phyloP scores from a whole-genome alignment of 306 rosid genomes.

The Casuarina equisetifolia region DNA sequence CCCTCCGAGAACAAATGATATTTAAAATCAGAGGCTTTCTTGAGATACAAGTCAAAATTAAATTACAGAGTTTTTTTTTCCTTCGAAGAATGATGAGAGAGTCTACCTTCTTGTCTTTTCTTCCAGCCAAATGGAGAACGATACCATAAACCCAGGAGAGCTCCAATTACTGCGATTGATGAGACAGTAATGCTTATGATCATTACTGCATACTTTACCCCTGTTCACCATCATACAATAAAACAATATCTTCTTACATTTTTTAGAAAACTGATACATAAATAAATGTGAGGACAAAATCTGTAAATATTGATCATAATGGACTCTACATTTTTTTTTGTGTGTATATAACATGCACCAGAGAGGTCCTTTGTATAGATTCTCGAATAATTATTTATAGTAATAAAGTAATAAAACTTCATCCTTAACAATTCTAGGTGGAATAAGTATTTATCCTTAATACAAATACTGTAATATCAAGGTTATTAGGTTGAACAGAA shows the following conservation, averaged over 20 bases:
- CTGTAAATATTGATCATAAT: too few relatives aligned
- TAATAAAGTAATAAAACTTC: too few relatives aligned
- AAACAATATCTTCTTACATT: too few relatives aligned
- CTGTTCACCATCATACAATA: conserved; percentile 8
- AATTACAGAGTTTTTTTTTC: neutral
- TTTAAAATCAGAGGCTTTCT: conserved; percentile 2
- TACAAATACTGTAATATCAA: too few relatives aligned
- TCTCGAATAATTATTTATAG: too few relatives aligned
- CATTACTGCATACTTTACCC: neutral
- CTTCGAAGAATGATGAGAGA: neutral
- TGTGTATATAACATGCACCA: neutral
- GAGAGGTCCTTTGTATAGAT: neutral
- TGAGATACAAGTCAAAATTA: neutral
- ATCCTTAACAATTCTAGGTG: too few relatives aligned
- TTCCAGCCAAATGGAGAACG: conserved; percentile 2
- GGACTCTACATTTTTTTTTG: too few relatives aligned
- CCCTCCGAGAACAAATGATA: conserved; percentile 9
- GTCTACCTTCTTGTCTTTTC: conserved; percentile 7
- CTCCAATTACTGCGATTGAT: conserved; percentile 17
- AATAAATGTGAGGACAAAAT: neutral
- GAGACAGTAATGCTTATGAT: conserved; percentile 10
- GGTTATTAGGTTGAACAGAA: too few relatives aligned
- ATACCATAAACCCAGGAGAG: conserved; percentile 19
- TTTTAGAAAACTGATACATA: neutral
- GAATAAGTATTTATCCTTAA: too few relatives aligned